Base-by-base conservation (phyloP, 23 red algal genomes). In the Gracilaria caudata region DNA sequence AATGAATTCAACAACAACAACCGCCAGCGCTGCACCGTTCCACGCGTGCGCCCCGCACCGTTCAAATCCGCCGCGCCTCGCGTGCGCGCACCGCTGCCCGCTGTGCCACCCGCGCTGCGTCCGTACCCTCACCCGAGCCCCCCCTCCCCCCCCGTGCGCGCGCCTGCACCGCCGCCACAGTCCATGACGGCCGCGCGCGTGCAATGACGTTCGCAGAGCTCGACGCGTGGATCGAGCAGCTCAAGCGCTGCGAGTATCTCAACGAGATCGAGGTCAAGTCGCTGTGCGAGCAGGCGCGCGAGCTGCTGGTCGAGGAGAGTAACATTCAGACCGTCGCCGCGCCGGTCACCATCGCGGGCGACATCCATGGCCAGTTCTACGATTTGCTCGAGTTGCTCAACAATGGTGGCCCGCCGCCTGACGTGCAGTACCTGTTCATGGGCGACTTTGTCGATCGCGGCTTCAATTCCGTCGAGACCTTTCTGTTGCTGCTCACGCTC, bases 321-420 rank as follows among this genome's bases (percentile, higher is more conserved):
- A 98, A 98, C 64, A 90, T 98, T 24, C 96, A 98, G 74, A 64
- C 81, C 28, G 79, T 98, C 14, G 83, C 80, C 28, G 83, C 86
- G 0, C 96, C 96, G 24, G 96, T 98, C 39, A 98, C 96, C 38
- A 91, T 97, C 43, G 94, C 91, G 16, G 96, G 96, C 58, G 96
- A 98, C 58, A 95, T 98, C 63, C 96, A 98, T 51, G 96, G 96
- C 68, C 96, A 98, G 89, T 94, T 95, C 43, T 98, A 93, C 68
- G 96, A 98, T 77, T 64, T 98, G n/a, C 75, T 98, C 10, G 96
- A 98, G 57, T 93, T 98, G 32, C 76, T 98, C 39, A 84, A 91
- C 60, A 87, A 80, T 24, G 96, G 96, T 14, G 96, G 96, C 68
- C 83, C 86, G 39, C 35, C 89, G 33, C 96, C 96, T 23, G 84